Conservation (phyloP, 2,329 filamentous ascomycete species). For the Diaporthe caulivora region DNA sequence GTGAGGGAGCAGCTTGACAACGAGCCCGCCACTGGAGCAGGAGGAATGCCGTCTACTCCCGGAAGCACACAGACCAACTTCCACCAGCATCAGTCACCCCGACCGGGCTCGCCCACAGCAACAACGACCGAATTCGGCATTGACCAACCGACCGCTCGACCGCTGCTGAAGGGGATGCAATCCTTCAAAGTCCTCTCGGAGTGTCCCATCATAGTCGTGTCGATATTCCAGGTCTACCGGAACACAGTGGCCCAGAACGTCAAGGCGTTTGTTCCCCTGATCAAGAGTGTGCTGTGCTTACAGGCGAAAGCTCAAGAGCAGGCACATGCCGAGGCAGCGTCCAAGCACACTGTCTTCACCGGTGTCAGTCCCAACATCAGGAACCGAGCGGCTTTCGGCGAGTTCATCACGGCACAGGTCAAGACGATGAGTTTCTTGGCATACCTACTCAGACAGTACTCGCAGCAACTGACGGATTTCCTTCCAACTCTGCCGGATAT, state of each 20-base stretch:
- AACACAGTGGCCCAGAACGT: conserved; percentile 85
- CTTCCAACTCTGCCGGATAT: conserved; percentile 87
- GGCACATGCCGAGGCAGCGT: conserved; percentile 87
- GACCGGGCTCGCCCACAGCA: conserved; percentile 89
- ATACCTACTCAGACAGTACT: conserved; percentile 89
- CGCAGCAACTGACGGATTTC: conserved; percentile 89
- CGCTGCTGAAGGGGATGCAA: conserved; percentile 92
- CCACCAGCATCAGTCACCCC: conserved; percentile 75
- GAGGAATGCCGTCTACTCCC: conserved; percentile 75
- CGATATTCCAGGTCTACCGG: conserved; percentile 95
- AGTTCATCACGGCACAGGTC: conserved; percentile 97
- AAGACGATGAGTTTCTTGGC: conserved; percentile 99
- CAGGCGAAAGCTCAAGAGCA: conserved; percentile 95
- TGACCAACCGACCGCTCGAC: conserved; percentile 83
- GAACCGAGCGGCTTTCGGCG: conserved; percentile 93
- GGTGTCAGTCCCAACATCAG: conserved; percentile 94
- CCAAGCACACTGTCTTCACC: conserved; percentile 85
- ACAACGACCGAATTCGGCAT: conserved; percentile 84
- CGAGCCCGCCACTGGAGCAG: conserved; percentile 67
- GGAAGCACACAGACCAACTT: conserved; percentile 77
- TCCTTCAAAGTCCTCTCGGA: conserved; percentile 99
- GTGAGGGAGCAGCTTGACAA: conserved; percentile 96
- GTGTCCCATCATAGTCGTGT: conserved; percentile 98
- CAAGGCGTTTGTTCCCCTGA: conserved; percentile 90
- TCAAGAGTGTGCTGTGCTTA: conserved; percentile 88